Evolutionary conservation across 257 asterid genomes (phyloP), one percentile per base, ranked within the genome.

Genomic region (Nyctanthes arbortristis): DNA sequence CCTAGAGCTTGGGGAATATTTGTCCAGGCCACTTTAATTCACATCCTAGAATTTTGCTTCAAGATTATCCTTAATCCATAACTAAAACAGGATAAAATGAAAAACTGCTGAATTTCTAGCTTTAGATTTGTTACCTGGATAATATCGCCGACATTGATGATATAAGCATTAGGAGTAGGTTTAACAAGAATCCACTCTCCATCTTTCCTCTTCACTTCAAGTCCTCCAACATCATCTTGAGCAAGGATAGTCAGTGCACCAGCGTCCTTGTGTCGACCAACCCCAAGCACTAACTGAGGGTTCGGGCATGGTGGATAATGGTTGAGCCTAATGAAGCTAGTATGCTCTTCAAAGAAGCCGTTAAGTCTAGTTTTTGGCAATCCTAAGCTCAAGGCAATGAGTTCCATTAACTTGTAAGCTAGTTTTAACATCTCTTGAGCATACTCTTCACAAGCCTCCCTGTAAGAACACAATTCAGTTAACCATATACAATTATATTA

Each of bases 331-430:
- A 67, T 56, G 20, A 74, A 77, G 72, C 69, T 58, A 9, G 77
- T 77, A 0, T 78, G 76, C 1, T 76, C 81, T 65, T 77, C 55
- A 78, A 86, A 84, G 67, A 66, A 81, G 0, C 76, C 64, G 4
- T 61, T 60, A 24, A 86, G 66, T 43, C 89, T 69, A 22, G 80
- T 77, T 61, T 31, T 69, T 8, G 57, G 68, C 78, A 83, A 62
- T 24, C 88, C 88, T 24, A 86, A 77, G 74, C 92, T 86, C 70
- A 86, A 55, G 40, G 89, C 77, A 55, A 86, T 86, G 45, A 86
- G 78, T 16, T 79, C 83, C 29, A 86, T 66, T 30, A 86, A 52
- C 68, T 75, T 85, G 81, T 29, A 68, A 13, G 81, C 77, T 49
- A 85, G 36, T 22, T 79, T 83, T 11, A 79, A 59, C 75, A 85